These are phyloP conservation scores for Blepharisma stoltei DNA, from an alignment of 73 alveolate genomes.

Conservation along the genomic window DNA sequence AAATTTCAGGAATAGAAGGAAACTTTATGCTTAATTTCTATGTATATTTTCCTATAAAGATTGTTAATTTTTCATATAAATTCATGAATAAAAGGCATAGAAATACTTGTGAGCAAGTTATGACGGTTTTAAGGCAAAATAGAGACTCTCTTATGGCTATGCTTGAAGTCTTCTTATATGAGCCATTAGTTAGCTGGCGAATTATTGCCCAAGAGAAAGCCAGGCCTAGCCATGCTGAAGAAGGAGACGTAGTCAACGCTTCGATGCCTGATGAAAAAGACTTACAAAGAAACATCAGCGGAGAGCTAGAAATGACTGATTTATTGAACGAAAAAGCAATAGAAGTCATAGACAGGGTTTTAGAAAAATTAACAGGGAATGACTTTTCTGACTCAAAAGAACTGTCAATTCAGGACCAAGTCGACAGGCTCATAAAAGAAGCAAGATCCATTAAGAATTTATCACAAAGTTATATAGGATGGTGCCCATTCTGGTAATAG, in stretches of 20 bases:
- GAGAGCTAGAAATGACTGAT: conserved; percentile 31
- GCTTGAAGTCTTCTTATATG: conserved; percentile 97
- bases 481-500: conserved; percentile 92
- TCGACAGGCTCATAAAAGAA: conserved; percentile 80
- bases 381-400: conserved; percentile 58
- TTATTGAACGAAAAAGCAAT: conserved; percentile 40
- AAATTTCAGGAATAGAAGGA: conserved; percentile 98
- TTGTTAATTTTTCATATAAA: no score
- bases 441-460: conserved; percentile 90
- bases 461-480: conserved; percentile 89
- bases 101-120: conserved; percentile 92
- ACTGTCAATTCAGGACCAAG: conserved; percentile 75
- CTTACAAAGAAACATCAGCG: conserved; percentile 29
- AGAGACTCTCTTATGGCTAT: conserved; percentile 96
- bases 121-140: conserved; percentile 92
- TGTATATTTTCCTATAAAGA: no score
- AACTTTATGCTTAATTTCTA: no score
- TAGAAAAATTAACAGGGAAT: conserved; percentile 38
- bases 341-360: conserved; percentile 56
- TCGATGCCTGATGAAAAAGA: conserved; percentile 15
- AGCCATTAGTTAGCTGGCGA: conserved; percentile 93
- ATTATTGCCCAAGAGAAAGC: conserved; percentile 81
- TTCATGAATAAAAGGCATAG: no score
- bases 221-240: conserved; percentile 39
- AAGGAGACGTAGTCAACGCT: conserved; percentile 24